Base-by-base conservation (phyloP, 306 rosid species). In the Casuarina equisetifolia region DNA sequence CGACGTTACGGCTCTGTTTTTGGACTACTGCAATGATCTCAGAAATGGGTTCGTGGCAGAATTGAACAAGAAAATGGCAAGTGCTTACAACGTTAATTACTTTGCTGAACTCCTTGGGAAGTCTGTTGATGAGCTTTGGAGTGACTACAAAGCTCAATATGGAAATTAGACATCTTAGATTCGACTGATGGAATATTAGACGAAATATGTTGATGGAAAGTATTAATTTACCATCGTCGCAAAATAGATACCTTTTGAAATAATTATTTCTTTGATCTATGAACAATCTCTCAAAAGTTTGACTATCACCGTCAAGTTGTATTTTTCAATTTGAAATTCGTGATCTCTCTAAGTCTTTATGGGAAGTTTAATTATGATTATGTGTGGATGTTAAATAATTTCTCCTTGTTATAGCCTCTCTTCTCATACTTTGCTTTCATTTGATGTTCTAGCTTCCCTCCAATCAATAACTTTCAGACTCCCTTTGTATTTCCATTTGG, bases 21-120 rank as follows among this genome's bases (percentile, higher is more conserved):
- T 89, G 43, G 83, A 85, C 35, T 86, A 83, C 11, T 85, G 84
- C 46, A 67, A 87, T 10, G 55, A 54, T 1, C 50, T 87, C 17
- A 72, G 45, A 46, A 75, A 61, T 72, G 89, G 92, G 6, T 86
- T 89, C 58, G 89, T 87, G 43, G 88, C 83, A 5, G 83, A 87
- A 45, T 67, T 84, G 43, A 84, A 91, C 82, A 54, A 48, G 63
- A 91, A 66, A 73, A 11, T 83, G 89, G 83, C 72, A 62, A 52
- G 1, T 25, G 75, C 70, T 45, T 91, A 86, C 38, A 80, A 40
- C 62, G 87, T 42, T 1, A 39, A 58, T 12, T 91, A 74, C 46
- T 89, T 87, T 13, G 73, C 13, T 49, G 78, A 87, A 44, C 48
- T 89, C 2, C 81, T 83, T 1, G 90, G 88, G 46, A 87, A 83